Percentiles rank a stretch among this genome's conserved stretches.
phyloP scores from a whole-genome alignment of 768 basidiomycete species.

The Tricholoma sp. region DNA sequence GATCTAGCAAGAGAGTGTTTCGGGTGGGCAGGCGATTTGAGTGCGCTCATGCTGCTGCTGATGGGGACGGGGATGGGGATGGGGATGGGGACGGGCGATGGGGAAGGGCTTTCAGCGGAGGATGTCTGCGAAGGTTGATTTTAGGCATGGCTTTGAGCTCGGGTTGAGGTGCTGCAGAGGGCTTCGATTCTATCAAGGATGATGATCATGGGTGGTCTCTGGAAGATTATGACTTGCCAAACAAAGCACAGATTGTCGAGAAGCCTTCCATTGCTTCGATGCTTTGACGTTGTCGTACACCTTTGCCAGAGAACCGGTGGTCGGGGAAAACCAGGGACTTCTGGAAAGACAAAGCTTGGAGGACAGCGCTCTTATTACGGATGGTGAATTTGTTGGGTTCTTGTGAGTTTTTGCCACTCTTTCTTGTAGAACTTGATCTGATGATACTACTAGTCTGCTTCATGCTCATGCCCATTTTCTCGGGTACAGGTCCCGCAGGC shows the following conservation, averaged over 20 bases:
- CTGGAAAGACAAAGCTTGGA: conserved; percentile 64
- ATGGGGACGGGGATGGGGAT: too few species aligned
- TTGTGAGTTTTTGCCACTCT: conserved; percentile 26
- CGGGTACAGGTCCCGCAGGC: conserved; percentile 43
- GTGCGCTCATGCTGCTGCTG: too few species aligned
- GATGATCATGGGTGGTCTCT: too few species aligned
- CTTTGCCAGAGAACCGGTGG: conserved; percentile 63
- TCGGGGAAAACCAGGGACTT: conserved; percentile 54
- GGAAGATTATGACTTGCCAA: conserved; percentile 32
- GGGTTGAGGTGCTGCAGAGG: too few species aligned
- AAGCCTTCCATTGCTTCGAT: conserved; percentile 65
- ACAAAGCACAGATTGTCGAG: conserved; percentile 45
- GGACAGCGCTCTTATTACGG: conserved; percentile 54
- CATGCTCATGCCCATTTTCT: conserved; percentile 59
- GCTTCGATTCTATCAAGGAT: too few species aligned
- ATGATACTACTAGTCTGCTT: conserved; percentile 30
- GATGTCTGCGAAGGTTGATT: too few species aligned
- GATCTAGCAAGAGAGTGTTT: too few species aligned
- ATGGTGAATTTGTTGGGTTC: conserved; percentile 53
- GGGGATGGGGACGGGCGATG: too few species aligned
- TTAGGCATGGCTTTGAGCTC: too few species aligned
- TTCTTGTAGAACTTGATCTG: conserved; percentile 22
- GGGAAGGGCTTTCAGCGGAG: too few species aligned
- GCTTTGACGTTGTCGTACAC: conserved; percentile 36
- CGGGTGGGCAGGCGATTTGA: too few species aligned